Evolutionary conservation across 495 filamentous ascomycete species (phyloP).

Genomic region (Durotheca rogersii): DNA sequence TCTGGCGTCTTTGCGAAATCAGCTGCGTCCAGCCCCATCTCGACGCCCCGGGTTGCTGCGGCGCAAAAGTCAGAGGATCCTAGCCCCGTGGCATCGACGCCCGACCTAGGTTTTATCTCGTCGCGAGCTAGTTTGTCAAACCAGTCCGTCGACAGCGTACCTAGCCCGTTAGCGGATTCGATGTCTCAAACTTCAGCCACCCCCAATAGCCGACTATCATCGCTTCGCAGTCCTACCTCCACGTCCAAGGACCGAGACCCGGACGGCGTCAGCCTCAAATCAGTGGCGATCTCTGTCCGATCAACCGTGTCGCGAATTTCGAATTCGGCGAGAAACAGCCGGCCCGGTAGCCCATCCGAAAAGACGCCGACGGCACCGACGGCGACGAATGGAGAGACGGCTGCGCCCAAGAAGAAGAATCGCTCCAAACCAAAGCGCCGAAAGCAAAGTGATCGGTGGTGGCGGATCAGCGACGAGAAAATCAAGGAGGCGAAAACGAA

Average conservation of each 20-base stretch:
- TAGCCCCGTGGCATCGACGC: conserved; percentile 42
- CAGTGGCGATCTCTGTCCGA: conserved; percentile 45
- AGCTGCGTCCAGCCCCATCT: conserved; percentile 33
- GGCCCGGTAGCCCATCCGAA: conserved; percentile 22
- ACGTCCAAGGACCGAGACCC: conserved; percentile 30
- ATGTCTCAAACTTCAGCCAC: conserved; percentile 22
- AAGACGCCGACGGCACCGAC: conserved; percentile 34
- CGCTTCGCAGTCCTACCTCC: conserved; percentile 25
- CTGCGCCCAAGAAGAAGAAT: conserved; percentile 1
- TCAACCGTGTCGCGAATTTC: conserved; percentile 45
- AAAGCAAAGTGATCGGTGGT: conserved; percentile 79
- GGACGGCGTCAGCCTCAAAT: conserved; percentile 44
- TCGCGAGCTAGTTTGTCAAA: conserved; percentile 32
- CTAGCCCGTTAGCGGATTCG: conserved; percentile 28
- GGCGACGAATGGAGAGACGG: conserved; percentile 7
- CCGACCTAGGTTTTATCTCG: conserved; percentile 37
- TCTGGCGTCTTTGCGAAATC: conserved; percentile 67
- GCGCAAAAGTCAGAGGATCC: conserved; percentile 31
- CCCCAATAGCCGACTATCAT: conserved; percentile 18
- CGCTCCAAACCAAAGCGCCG: conserved; percentile 48
- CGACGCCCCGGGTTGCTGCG: conserved; percentile 44
- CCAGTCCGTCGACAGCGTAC: conserved; percentile 24
- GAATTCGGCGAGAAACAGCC: conserved; percentile 29
- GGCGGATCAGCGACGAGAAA: conserved; percentile 97
- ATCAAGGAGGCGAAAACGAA: conserved; percentile 88